Percentiles rank a stretch among this genome's conserved stretches.
Conservation (phyloP, 768 basidiomycete species). For the Boletus sensibilis region DNA sequence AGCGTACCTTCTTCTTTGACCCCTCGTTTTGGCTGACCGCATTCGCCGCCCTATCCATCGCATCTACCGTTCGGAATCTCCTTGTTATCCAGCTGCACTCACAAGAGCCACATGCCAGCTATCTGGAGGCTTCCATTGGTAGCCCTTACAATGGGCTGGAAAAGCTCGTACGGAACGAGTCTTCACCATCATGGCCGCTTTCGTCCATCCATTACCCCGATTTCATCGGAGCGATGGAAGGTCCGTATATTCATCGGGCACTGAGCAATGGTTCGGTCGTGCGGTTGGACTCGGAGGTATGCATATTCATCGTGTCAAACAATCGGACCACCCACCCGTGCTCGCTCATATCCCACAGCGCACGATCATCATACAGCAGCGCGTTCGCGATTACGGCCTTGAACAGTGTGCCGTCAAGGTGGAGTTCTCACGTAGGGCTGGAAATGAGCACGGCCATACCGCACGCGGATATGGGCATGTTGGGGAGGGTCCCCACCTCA, state of each 20-base stretch:
- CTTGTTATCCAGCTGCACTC: conserved; percentile 10
- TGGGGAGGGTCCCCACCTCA: conserved; percentile 15
- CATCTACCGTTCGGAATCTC: conserved; percentile 22
- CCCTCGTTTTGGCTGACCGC: conserved; percentile 20
- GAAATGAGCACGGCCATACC: conserved; percentile 2
- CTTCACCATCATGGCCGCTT: conserved; percentile 29
- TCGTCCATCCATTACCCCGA: conserved; percentile 22
- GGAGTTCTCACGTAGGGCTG: conserved; percentile 1
- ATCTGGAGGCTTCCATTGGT: conserved; percentile 12
- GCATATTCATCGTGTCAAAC: not conserved
- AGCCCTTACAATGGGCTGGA: conserved; percentile 26
- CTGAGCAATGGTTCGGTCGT: conserved; percentile 23
- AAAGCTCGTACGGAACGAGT: conserved; percentile 24
- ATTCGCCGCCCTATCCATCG: conserved; percentile 18
- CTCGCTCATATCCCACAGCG: conserved; percentile 5
- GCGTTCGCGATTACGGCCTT: conserved; percentile 26
- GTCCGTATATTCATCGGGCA: conserved; percentile 1
- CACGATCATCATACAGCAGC: conserved; percentile 21
- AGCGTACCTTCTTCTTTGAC: conserved; percentile 5
- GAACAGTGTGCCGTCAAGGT: conserved; percentile 19
- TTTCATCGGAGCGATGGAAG: conserved; percentile 20
- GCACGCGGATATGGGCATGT: conserved; percentile 15
- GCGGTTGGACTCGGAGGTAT: conserved; percentile 18
- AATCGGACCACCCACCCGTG: not conserved
- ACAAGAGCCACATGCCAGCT: not conserved